Percentiles rank a stretch among this genome's conserved stretches.
Evolutionary conservation across 495 filamentous ascomycete species (phyloP).

Genomic region (Choiromyces venosus): DNA sequence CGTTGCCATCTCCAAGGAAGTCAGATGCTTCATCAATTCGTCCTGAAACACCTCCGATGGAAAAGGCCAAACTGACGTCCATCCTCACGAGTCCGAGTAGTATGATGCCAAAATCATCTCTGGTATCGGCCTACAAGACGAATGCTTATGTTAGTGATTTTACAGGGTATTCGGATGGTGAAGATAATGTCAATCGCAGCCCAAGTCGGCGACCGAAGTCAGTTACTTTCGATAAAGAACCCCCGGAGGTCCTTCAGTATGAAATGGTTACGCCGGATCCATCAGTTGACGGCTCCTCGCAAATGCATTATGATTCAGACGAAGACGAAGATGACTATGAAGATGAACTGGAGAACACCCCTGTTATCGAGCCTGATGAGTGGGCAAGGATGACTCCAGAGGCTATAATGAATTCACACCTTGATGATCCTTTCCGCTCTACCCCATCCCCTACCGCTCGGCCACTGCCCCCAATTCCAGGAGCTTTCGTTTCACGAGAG

Average conservation of each 20-base stretch:
- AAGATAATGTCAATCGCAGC: slow-evolving; percentile 58
- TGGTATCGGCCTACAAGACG: slow-evolving; percentile 65
- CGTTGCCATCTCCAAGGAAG: slow-evolving; percentile 26
- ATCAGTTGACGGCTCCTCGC: slow-evolving; percentile 80
- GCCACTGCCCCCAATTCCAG: slow-evolving; percentile 41
- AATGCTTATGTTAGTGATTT: slow-evolving; percentile 62
- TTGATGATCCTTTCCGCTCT: slow-evolving; percentile 61
- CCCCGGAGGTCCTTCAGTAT: slow-evolving; percentile 92
- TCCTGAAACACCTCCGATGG: slow-evolving; percentile 43
- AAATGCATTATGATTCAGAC: slow-evolving; percentile 80
- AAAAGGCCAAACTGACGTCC: slow-evolving; percentile 51
- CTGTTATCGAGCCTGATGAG: slow-evolving; percentile 91
- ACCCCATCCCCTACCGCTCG: slow-evolving; percentile 42
- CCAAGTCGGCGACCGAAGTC: slow-evolving; percentile 84
- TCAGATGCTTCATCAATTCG: slow-evolving; percentile 15
- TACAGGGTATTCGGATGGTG: slow-evolving; percentile 63
- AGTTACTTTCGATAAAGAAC: slow-evolving; percentile 90
- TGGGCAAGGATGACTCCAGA: slow-evolving; percentile 76
- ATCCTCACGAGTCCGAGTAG: slow-evolving; percentile 62
- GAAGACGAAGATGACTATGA: slow-evolving; percentile 66
- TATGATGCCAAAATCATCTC: slow-evolving; percentile 78
- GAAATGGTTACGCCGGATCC: slow-evolving; percentile 94
- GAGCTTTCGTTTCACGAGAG: slow-evolving; percentile 26
- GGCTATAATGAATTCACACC: slow-evolving; percentile 50
- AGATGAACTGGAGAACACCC: slow-evolving; percentile 93